Evolutionary conservation across 2,329 filamentous ascomycete genomes (phyloP).

Genomic region (Diplodia seriata): DNA sequence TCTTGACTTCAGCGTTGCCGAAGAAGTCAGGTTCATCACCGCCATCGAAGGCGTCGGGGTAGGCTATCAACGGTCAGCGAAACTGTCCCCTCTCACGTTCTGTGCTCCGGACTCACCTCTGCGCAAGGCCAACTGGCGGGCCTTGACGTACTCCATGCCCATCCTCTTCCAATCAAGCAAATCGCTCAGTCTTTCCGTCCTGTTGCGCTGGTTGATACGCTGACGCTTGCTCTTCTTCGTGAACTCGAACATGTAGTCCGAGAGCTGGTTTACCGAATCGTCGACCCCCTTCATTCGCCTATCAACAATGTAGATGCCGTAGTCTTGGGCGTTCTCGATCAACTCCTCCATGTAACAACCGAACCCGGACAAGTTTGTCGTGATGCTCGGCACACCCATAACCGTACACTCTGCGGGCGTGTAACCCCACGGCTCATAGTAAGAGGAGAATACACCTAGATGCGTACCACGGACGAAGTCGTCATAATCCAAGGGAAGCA

Average conservation of each 20-base stretch:
- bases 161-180: constrained; percentile 98
- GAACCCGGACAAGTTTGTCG: constrained; percentile 96
- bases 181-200: constrained; percentile 93
- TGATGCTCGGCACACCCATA: constrained; percentile 98
- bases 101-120: constrained; percentile 55
- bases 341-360: constrained; percentile 99
- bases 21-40: constrained; percentile 88
- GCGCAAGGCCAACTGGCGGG: constrained; percentile 86
- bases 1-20: constrained; percentile 91
- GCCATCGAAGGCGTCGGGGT: constrained; percentile 80
- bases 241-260: constrained; percentile 93
- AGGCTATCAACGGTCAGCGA: constrained; percentile 61
- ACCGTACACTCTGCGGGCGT: constrained; percentile 98
- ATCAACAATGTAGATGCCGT: constrained; percentile 99
- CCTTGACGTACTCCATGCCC: constrained; percentile 99
- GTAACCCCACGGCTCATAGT: constrained; percentile 99
- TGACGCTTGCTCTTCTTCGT: constrained; percentile 91
- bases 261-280: constrained; percentile 94
- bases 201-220: constrained; percentile 97
- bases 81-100: neutral
- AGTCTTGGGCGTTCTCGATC: constrained; percentile 97
- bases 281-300: constrained; percentile 94
- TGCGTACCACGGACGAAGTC: constrained; percentile 98
- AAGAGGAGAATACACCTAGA: constrained; percentile 92
- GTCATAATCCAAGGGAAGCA: constrained; percentile 94